Percentiles rank a stretch among this genome's conserved stretches.
Conservation (phyloP, 1,139 yeast species). For the Eremothecium gossypii region DNA sequence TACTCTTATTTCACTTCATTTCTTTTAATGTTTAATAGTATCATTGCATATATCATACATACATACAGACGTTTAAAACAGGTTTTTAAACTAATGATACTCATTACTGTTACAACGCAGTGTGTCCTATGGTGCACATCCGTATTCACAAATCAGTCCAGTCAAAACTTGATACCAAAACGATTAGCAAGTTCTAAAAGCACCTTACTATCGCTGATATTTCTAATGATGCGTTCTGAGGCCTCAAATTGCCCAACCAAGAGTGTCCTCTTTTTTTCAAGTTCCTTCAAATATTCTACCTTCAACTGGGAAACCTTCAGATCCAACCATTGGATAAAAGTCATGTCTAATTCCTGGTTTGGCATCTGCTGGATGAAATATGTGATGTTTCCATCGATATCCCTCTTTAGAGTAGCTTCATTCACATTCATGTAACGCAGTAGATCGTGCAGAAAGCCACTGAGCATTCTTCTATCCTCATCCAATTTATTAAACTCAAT, state of each 20-base stretch:
- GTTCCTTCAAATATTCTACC: constrained; percentile 36
- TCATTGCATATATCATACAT: constrained; percentile 4
- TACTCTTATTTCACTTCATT: background rate
- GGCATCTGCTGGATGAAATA: constrained; percentile 63
- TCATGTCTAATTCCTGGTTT: constrained; percentile 56
- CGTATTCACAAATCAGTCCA: background rate
- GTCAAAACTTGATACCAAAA: constrained; percentile 7
- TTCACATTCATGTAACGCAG: constrained; percentile 21
- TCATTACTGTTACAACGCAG: background rate
- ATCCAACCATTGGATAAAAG: constrained; percentile 59
- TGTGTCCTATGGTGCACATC: background rate
- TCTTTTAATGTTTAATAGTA: constrained; percentile 2
- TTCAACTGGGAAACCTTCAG: constrained; percentile 37
- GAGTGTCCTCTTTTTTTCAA: constrained; percentile 35
- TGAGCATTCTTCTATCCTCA: constrained; percentile 13
- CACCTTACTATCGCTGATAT: constrained; percentile 14
- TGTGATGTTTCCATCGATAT: constrained; percentile 54
- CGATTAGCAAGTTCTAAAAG: constrained; percentile 14
- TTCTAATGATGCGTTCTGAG: constrained; percentile 8
- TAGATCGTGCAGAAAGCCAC: constrained; percentile 20
- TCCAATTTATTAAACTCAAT: constrained; percentile 6
- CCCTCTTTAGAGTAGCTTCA: constrained; percentile 37
- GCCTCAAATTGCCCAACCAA: constrained; percentile 20
- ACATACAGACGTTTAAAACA: constrained; percentile 6
- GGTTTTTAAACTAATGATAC: constrained; percentile 4